Base-by-base conservation (phyloP, 2,329 filamentous ascomycete species). In the Aspergillus chevalieri region DNA sequence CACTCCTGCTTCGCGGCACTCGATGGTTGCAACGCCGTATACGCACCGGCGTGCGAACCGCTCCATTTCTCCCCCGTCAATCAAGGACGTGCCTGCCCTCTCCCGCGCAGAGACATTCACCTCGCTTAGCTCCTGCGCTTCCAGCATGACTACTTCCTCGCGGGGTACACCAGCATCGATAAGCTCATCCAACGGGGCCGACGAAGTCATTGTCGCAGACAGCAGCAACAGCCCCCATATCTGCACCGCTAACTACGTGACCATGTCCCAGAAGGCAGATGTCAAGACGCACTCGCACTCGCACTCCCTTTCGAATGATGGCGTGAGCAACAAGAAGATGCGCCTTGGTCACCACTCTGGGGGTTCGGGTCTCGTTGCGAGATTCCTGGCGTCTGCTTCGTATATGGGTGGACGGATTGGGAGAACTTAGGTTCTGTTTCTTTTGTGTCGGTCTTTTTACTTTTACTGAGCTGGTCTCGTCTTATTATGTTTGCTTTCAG, bases 141-240 rank as follows among this genome's bases (percentile, higher is more conserved):
- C 72, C 19, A 75, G 72, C 44, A 48, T 70, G 10, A 67, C 72
- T 6, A 68, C 72, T 15, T 74, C 70, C 51, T 70, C 66, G 12
- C 66, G 70, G 14, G 71, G 70, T 34, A 75, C 72, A 1, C 72
- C 72, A 74, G 67, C 48, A 61, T 73, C 43, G 70, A 67, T 41
- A 2, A 64, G 63, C 52, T 71, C 66, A 0, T 68, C 66, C 19
- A 57, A 58, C n/a, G 60, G 60, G 6, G 57, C 58, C 26, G 65
- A 69, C 15, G 65, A 68, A 6, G 52, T 73, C 6, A 55, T 67
- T 38, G 60, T 72, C 14, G 60, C 61, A 10, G 70, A 73, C 24
- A 47, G 50, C 9, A 57, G 52, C 47, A 52, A 49, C 48, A 73
- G 70, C 47, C 69, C 69, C 22, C 14, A 9, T 56, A 43, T 65